Conservation (phyloP, 176 grass and related monocot genomes). For the Coix lacrymajobi region DNA sequence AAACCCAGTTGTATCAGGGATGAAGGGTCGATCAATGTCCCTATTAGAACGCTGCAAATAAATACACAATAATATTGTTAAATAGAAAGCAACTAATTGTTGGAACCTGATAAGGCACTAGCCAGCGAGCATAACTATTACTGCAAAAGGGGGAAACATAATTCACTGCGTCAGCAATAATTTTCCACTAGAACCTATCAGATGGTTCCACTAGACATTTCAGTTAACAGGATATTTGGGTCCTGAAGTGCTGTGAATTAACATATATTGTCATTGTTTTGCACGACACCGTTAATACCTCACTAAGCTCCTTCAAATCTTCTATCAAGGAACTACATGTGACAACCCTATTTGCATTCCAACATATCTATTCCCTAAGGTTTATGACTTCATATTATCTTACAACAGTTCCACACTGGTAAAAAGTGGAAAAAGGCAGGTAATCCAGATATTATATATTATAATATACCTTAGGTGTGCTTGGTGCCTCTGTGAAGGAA, state of each 20-base stretch:
- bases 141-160: background rate
- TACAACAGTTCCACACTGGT: background rate
- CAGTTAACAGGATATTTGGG: background rate
- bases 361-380: background rate
- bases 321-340: background rate
- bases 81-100: constrained; percentile 10
- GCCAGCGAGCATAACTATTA: background rate
- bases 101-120: background rate
- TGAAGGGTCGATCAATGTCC: constrained; percentile 69
- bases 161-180: background rate
- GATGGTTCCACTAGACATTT: background rate
- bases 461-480: constrained; percentile 77
- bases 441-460: constrained; percentile 12
- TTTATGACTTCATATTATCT: constrained; percentile 9
- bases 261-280: background rate
- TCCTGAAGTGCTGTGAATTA: background rate
- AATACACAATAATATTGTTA: constrained; percentile 22
- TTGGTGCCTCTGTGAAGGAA: constrained; percentile 72
- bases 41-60: constrained; percentile 74
- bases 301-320: background rate
- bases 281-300: background rate
- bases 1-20: constrained; percentile 67
- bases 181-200: background rate
- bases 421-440: background rate
- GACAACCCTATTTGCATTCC: background rate